Base-by-base conservation (phyloP, 306 rosid genomes). In the Carpinus viminea region DNA sequence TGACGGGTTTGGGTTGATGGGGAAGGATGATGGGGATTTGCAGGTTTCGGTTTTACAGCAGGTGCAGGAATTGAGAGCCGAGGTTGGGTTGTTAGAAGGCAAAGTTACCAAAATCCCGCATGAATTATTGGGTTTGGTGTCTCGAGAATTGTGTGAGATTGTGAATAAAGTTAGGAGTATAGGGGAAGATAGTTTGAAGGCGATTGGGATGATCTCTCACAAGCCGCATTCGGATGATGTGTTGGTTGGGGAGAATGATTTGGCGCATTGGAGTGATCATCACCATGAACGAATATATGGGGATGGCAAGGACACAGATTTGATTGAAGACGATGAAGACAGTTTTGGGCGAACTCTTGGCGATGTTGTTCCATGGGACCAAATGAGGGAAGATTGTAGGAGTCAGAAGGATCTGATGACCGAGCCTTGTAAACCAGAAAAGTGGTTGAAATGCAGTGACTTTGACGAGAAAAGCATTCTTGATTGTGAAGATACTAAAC, bases 301-400 rank as follows among this genome's bases (percentile, higher is more conserved):
- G 74, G 90, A 92, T 81, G 92, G 89, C 36, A 91, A 95, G 87
- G 99, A 91, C 16, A 66, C 97, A 0, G 99, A 96, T 82, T 81
- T 96, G 92, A 93, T 96, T 66, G 99, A 96, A 79, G 98, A 90
- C 0, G 98, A 93, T 62, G 98, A 93, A 65, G 99, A 96, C 77
- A 89, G 98, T 89, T 96, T 96, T 62, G 97, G 93, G 36, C 90
- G 91, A 74, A 89, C 94, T 8, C 87, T 96, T 17, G 93, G 88
- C 53, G 97, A 95, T 70, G 96, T 91, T 51, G 97, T 88, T 72
- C 91, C 99, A 2, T 96, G 98, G 99, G 99, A 91, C 80, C 98
- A 92, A 75, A 89, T 95, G 81, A 86, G 97, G 83, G 66, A 89
- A 7, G 98, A 88, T 54, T 91, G 97, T 81, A 85, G 93, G 77